A percentile compares a stretch with the other conserved stretches of the same genome.
Conservation (phyloP, 352 stramenopile species). For the Globisporangium camurandrum region DNA sequence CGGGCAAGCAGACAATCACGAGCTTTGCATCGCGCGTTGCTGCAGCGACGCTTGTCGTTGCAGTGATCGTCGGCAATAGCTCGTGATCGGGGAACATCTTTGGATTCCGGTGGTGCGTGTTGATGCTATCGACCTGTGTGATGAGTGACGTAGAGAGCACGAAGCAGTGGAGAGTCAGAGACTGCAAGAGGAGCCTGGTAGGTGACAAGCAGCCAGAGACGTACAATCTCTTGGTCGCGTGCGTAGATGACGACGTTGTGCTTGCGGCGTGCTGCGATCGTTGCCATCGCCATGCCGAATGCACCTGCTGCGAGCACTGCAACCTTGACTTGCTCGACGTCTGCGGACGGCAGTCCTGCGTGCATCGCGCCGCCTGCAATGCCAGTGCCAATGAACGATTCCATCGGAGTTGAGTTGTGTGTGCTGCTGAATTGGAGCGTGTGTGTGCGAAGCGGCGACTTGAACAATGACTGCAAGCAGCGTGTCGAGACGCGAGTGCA, state of each 20-base stretch:
- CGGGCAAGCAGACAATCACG: slow-evolving; percentile 95
- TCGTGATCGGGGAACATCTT: slow-evolving; percentile 87
- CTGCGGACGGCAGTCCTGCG: slow-evolving; percentile 58
- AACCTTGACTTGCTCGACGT: slow-evolving; percentile 77
- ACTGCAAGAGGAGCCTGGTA: not conserved
- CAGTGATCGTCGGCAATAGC: slow-evolving; percentile 75
- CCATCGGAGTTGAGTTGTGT: slow-evolving; percentile 24
- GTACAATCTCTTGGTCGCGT: slow-evolving; percentile 45
- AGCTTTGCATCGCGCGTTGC: slow-evolving; percentile 85
- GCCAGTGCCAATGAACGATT: slow-evolving; percentile 24
- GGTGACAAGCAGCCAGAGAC: not conserved
- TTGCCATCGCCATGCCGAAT: slow-evolving; percentile 95
- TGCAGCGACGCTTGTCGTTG: slow-evolving; percentile 84
- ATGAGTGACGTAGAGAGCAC: not conserved
- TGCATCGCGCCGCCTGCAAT: slow-evolving; percentile 39
- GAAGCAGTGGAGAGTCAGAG: not conserved
- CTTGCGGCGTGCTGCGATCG: slow-evolving; percentile 84
- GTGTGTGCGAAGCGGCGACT: slow-evolving; percentile 3
- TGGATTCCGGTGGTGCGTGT: slow-evolving; percentile 87
- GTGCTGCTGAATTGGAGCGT: too few species aligned
- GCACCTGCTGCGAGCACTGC: slow-evolving; percentile 91
- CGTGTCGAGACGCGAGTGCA: not conserved
- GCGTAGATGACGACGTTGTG: slow-evolving; percentile 91
- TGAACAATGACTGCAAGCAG: slow-evolving; percentile 7
- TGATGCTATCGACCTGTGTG: slow-evolving; percentile 86